A percentile compares a stretch with the other conserved stretches of the same genome.
Evolutionary conservation across 208 protist genomes (phyloP).

Genomic region (Blastocrithidia nonstop): DNA sequence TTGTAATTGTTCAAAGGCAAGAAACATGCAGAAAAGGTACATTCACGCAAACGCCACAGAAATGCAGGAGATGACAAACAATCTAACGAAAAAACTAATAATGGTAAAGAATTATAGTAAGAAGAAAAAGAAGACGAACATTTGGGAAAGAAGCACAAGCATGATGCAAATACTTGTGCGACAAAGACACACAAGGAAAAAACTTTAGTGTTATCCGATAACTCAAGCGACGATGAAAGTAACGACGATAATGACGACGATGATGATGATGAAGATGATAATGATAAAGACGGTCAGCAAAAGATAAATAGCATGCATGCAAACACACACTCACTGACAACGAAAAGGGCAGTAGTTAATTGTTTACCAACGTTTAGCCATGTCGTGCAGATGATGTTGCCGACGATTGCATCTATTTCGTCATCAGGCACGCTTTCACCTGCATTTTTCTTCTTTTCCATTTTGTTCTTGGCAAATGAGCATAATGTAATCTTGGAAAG

Average conservation of each 20-base stretch:
- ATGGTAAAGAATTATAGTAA: conserved; percentile 1
- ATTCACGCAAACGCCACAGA: conserved; percentile 5
- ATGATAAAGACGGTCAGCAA: neutral
- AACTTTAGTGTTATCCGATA: too few species aligned
- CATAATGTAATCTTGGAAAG: conserved; percentile 70
- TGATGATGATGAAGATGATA: conserved; percentile 2
- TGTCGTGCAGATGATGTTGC: conserved; percentile 43
- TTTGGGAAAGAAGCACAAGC: neutral
- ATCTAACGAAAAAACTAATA: neutral
- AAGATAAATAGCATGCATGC: neutral
- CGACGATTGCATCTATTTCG: conserved; percentile 38
- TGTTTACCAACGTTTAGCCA: conserved; percentile 32
- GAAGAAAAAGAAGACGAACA: neutral
- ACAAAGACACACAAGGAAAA: too few species aligned
- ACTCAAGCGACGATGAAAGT: too few species aligned
- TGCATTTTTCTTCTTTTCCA: conserved; percentile 86
- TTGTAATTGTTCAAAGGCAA: neutral
- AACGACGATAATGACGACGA: conserved; percentile 3
- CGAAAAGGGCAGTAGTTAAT: neutral
- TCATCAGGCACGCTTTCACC: conserved; percentile 70
- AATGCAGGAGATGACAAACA: neutral
- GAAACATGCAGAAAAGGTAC: conserved; percentile 12
- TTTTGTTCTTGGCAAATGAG: conserved; percentile 81
- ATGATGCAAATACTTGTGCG: neutral
- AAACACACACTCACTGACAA: neutral